These are phyloP conservation scores for Luffa acutangula DNA, from an alignment of 306 rosid genomes.

Conservation along the genomic window DNA sequence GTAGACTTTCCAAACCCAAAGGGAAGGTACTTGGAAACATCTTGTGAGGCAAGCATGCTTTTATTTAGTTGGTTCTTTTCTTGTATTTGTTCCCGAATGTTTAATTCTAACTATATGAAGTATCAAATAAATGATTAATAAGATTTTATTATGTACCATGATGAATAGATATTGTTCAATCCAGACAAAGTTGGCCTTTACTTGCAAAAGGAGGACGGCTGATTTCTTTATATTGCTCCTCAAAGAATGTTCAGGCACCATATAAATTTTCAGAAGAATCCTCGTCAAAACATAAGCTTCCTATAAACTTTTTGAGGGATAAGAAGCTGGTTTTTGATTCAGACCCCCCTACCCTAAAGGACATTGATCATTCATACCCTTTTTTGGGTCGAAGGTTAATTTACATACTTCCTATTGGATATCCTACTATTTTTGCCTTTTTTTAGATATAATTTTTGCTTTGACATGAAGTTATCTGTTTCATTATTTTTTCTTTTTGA, in stretches of 20 bases:
- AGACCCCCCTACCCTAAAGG: conserved; percentile 66
- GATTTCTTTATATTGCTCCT: conserved; percentile 21
- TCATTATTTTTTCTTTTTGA: background rate
- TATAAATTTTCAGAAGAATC: conserved; percentile 32
- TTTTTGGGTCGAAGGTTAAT: conserved; percentile 54
- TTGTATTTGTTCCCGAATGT: background rate
- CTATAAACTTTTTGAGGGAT: conserved; percentile 24
- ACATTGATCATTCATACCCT: conserved; percentile 41
- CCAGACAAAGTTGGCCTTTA: conserved; percentile 25
- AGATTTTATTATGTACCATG: background rate
- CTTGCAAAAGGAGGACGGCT: conserved; percentile 21
- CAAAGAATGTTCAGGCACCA: conserved; percentile 39
- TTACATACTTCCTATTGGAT: background rate
- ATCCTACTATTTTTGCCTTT: background rate
- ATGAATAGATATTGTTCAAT: conserved; percentile 26
- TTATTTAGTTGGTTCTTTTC: background rate
- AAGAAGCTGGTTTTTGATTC: conserved; percentile 63
- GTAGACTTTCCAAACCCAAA: conserved; percentile 31
- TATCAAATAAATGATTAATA: background rate
- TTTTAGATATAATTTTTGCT: background rate
- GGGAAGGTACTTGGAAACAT: conserved; percentile 23
- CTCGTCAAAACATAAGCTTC: conserved; percentile 14
- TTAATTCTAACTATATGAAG: background rate
- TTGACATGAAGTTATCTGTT: background rate
- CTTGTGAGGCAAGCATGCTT: conserved; percentile 43